Percentiles rank a stretch among this genome's conserved stretches.
Conservation (phyloP, 1,284 basidiomycete species). For the Ganoderma multipileum region DNA sequence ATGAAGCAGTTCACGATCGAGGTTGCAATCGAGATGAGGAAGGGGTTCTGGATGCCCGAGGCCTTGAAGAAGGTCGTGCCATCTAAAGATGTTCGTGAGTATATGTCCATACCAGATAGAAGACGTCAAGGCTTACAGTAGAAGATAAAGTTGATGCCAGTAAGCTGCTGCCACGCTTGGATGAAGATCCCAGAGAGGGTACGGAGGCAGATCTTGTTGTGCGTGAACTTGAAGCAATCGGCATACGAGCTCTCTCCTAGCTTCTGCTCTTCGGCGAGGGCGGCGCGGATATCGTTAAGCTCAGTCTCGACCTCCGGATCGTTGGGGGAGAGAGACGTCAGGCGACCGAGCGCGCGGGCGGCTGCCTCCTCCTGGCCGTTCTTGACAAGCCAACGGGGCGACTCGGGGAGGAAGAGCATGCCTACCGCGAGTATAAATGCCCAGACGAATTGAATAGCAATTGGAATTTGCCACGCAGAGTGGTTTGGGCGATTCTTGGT, state of each 20-base stretch:
- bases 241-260: slow-evolving; percentile 59
- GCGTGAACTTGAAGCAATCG: slow-evolving; percentile 70
- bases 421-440: slow-evolving; percentile 64
- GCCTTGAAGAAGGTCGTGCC: slow-evolving; percentile 79
- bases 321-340: slow-evolving; percentile 55
- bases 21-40: slow-evolving; percentile 76
- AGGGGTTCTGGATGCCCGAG: slow-evolving; percentile 73
- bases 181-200: slow-evolving; percentile 80
- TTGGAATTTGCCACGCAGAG: slow-evolving; percentile 81
- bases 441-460: slow-evolving; percentile 78
- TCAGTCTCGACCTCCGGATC: slow-evolving; percentile 66
- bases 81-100: slow-evolving; percentile 49
- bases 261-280: slow-evolving; percentile 68
- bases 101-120: slow-evolving; percentile 7
- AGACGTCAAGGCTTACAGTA: slow-evolving; percentile 43
- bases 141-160: slow-evolving; percentile 90
- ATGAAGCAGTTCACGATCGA: slow-evolving; percentile 78
- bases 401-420: slow-evolving; percentile 78
- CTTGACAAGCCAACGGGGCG: slow-evolving; percentile 87
- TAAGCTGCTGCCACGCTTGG: slow-evolving; percentile 83
- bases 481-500: slow-evolving; percentile 67
- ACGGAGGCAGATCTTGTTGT: slow-evolving; percentile 67
- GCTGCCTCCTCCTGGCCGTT: slow-evolving; percentile 68
- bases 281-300: slow-evolving; percentile 73
- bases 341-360: slow-evolving; percentile 63